Percentiles rank a stretch among this genome's conserved stretches.
phyloP scores from a whole-genome alignment of 768 basidiomycete genomes.

The Guyanaporus albipodus region DNA sequence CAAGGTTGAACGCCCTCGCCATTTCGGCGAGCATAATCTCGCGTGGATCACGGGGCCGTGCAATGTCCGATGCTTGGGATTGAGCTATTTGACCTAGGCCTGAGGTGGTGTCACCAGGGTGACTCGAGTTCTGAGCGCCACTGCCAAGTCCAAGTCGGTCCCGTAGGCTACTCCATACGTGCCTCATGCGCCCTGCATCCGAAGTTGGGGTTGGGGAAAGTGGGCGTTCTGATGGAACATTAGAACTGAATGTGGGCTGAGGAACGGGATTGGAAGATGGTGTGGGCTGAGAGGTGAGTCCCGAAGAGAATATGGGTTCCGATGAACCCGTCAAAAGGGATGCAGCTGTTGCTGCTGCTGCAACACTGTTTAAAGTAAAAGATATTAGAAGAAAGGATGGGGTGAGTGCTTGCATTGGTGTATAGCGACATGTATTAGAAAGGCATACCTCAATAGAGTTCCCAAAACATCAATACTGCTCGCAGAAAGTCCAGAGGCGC shows the following conservation, averaged over 20 bases:
- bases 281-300: slow-evolving; percentile 37
- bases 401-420: neutral
- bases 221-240: slow-evolving; percentile 30
- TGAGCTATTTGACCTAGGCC: slow-evolving; percentile 5
- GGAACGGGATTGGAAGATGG: slow-evolving; percentile 13
- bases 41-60: slow-evolving; percentile 44
- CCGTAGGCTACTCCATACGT: slow-evolving; percentile 64
- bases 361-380: slow-evolving; percentile 51
- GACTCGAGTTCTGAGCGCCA: slow-evolving; percentile 13
- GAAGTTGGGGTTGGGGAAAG: slow-evolving; percentile 42
- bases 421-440: neutral
- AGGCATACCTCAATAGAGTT: slow-evolving; percentile 68
- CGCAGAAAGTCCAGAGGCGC: slow-evolving; percentile 48
- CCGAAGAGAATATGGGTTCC: slow-evolving; percentile 58
- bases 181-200: slow-evolving; percentile 46
- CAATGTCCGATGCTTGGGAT: slow-evolving; percentile 9
- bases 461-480: slow-evolving; percentile 81
- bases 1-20: slow-evolving; percentile 75
- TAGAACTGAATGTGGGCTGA: slow-evolving; percentile 11
- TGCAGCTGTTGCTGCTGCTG: slow-evolving; percentile 88
- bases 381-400: neutral
- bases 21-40: slow-evolving; percentile 77
- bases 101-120: slow-evolving; percentile 8
- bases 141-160: slow-evolving; percentile 58
- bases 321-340: slow-evolving; percentile 75